phyloP scores from a whole-genome alignment of 2,329 filamentous ascomycete genomes.

The Coniella vitis region DNA sequence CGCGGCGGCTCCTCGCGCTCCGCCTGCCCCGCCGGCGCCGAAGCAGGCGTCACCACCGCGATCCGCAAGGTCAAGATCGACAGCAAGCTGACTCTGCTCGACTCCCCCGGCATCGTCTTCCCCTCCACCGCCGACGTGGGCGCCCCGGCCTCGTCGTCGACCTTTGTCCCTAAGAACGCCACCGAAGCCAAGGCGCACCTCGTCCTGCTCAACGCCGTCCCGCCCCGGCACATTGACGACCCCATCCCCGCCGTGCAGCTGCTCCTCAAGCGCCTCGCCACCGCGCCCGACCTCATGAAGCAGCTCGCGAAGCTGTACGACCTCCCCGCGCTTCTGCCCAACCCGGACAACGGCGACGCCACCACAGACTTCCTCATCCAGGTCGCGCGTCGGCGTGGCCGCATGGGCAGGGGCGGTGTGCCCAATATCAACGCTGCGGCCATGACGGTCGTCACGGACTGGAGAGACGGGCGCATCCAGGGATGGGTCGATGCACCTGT shows the following conservation, averaged over 20 bases:
- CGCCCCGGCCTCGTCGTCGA: conserved; percentile 24
- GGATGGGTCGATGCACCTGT: conserved; percentile 79
- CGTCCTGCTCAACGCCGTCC: conserved; percentile 83
- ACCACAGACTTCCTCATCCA: conserved; percentile 92
- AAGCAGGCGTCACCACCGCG: conserved; percentile 86
- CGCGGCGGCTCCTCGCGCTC: conserved; percentile 47
- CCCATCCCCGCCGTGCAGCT: conserved; percentile 80
- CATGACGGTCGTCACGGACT: conserved; percentile 92
- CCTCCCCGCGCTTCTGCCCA: conserved; percentile 68
- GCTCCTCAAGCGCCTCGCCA: conserved; percentile 72
- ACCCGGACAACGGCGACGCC: conserved; percentile 61
- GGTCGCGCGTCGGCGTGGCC: conserved; percentile 85
- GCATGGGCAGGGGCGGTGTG: conserved; percentile 80
- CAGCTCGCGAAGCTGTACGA: conserved; percentile 81
- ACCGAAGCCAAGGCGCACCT: conserved; percentile 75
- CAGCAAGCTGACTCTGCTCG: conserved; percentile 86
- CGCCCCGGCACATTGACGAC: conserved; percentile 90
- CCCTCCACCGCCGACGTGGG: conserved; percentile 50
- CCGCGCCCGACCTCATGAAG: conserved; percentile 64
- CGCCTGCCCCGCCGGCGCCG: conserved; percentile 81
- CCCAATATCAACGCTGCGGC: conserved; percentile 84
- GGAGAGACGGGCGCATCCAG: conserved; percentile 90
- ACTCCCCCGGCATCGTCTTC: conserved; percentile 93
- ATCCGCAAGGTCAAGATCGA: conserved; percentile 89
- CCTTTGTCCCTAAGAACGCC: conserved; percentile 49